Percentiles rank a stretch among this genome's conserved stretches.
Conservation (phyloP, 2,329 filamentous ascomycete genomes). For the Plectosphaerella plurivora region DNA sequence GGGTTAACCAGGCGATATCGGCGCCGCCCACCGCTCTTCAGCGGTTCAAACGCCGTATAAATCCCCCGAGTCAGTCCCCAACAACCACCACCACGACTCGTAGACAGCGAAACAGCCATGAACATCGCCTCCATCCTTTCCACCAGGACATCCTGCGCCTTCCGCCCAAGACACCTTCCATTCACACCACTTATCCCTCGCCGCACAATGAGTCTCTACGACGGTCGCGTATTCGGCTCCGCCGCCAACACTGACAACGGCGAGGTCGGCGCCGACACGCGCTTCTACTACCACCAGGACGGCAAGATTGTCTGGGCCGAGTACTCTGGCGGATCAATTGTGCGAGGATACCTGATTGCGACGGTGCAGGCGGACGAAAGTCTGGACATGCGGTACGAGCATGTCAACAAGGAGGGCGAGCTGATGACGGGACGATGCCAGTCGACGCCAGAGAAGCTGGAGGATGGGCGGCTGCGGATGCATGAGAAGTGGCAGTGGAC, state of each 20-base stretch:
- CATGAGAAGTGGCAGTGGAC: constrained; percentile 21
- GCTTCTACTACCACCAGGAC: constrained; percentile 20
- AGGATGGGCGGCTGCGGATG: constrained; percentile 17
- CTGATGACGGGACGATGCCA: constrained; percentile 19
- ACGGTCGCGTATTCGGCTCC: not conserved
- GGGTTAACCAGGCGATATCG: not conserved
- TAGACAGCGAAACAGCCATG: not conserved
- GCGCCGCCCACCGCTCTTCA: not conserved
- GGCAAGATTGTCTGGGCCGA: constrained; percentile 20
- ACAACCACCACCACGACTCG: not conserved
- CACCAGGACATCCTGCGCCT: not conserved
- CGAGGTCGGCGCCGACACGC: constrained; percentile 16
- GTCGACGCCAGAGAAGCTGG: constrained; percentile 14
- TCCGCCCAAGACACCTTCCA: not conserved
- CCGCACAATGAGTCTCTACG: not conserved
- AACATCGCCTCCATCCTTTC: not conserved
- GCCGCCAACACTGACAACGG: constrained; percentile 16
- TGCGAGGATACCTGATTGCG: constrained; percentile 16
- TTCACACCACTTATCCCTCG: not conserved
- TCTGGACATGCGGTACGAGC: constrained; percentile 21
- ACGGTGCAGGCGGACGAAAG: constrained; percentile 11
- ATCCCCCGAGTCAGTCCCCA: not conserved
- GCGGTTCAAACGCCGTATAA: not conserved
- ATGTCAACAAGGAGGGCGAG: constrained; percentile 17
- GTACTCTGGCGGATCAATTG: constrained; percentile 17